Conservation (phyloP, 208 protist species). For the Porcisia hertigi region DNA sequence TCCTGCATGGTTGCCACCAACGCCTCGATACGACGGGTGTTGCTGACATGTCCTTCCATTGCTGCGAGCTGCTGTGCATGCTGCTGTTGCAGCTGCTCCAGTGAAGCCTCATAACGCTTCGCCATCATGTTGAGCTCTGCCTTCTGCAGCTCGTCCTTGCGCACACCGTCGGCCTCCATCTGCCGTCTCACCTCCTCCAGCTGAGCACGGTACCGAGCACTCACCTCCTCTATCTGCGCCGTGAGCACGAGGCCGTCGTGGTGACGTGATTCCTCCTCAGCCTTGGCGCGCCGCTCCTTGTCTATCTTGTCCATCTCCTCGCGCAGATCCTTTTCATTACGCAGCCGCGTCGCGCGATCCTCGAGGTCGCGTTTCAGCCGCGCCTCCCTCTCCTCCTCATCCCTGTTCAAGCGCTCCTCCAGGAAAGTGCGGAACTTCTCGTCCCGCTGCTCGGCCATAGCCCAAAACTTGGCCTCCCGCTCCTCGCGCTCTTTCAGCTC, state of each 20-base stretch:
- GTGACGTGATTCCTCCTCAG: constrained; percentile 55
- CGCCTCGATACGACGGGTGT: constrained; percentile 59
- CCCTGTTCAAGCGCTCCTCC: constrained; percentile 51
- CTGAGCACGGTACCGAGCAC: constrained; percentile 59
- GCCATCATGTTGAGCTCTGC: constrained; percentile 66
- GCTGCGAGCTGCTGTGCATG: constrained; percentile 60
- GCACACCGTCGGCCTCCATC: constrained; percentile 60
- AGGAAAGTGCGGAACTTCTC: constrained; percentile 53
- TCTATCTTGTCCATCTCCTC: constrained; percentile 74
- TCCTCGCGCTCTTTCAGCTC: constrained; percentile 75
- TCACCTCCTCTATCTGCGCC: constrained; percentile 71
- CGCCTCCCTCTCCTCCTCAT: constrained; percentile 84
- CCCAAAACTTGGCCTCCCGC: constrained; percentile 81
- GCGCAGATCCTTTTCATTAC: constrained; percentile 66
- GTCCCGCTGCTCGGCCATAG: constrained; percentile 65
- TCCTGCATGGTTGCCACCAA: constrained; percentile 62
- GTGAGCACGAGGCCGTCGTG: constrained; percentile 63
- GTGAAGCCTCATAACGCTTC: constrained; percentile 63
- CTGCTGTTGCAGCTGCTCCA: constrained; percentile 55
- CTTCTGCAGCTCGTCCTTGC: constrained; percentile 70
- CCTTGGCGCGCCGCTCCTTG: constrained; percentile 59
- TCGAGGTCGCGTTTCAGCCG: constrained; percentile 80
- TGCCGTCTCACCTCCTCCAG: constrained; percentile 77
- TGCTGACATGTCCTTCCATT: constrained; percentile 62
- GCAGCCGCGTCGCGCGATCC: constrained; percentile 63